Evolutionary conservation across 2,329 filamentous ascomycete genomes (phyloP).

Genomic region (Aspergillus fructus): DNA sequence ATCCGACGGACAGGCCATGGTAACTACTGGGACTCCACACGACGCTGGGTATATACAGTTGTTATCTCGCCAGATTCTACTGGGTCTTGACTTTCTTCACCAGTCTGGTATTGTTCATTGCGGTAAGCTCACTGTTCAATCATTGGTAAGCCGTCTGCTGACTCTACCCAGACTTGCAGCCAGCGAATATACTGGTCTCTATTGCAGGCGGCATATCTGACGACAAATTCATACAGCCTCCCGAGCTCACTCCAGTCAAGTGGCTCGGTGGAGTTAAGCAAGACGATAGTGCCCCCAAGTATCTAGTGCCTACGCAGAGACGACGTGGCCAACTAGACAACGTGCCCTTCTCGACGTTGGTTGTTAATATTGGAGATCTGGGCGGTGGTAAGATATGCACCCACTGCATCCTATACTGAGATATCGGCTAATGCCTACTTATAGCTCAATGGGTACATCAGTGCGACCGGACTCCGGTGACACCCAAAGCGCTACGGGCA

Average conservation of each 20-base stretch:
- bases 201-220: background rate
- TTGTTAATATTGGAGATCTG: constrained; percentile 18
- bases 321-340: constrained; percentile 16
- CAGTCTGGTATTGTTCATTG: background rate
- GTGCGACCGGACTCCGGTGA: background rate
- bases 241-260: background rate
- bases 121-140: background rate
- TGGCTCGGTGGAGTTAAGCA: background rate
- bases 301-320: constrained; percentile 22
- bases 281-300: constrained; percentile 8
- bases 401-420: background rate
- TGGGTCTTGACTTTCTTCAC: background rate
- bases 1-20: constrained; percentile 22
- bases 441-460: background rate
- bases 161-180: background rate
- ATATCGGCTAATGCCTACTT: background rate
- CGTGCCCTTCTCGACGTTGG: constrained; percentile 10
- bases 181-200: background rate
- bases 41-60: background rate
- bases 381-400: background rate
- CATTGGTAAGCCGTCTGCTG: background rate
- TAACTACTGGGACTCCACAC: constrained; percentile 12
- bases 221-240: background rate
- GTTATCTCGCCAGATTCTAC: background rate
- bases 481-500: background rate